Conservation (phyloP, 2,329 filamentous ascomycete species). For the Nothomitra cinnamomea region DNA sequence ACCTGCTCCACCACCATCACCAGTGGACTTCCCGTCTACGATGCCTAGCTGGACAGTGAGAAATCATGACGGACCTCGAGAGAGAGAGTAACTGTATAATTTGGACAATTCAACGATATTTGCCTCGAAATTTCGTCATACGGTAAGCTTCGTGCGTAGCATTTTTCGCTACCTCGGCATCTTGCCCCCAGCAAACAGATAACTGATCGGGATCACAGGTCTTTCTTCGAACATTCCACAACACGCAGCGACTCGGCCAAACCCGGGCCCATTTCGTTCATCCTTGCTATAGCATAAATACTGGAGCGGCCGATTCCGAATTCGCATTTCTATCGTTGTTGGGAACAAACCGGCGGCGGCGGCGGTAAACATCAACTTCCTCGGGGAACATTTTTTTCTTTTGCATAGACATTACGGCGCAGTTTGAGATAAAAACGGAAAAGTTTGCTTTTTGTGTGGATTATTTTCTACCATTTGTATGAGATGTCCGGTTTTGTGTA, state of each 20-base stretch:
- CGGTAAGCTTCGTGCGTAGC: background rate
- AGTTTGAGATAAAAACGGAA: background rate
- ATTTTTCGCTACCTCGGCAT: background rate
- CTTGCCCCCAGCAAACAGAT: background rate
- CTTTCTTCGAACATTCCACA: background rate
- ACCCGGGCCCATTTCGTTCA: background rate
- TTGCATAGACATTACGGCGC: slow-evolving; percentile 2
- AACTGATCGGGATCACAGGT: background rate
- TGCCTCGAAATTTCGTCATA: background rate
- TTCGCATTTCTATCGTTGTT: background rate
- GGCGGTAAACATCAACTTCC: background rate
- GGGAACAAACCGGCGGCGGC: background rate
- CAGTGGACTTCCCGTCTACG: background rate
- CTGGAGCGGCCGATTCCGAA: background rate
- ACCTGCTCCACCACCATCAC: background rate
- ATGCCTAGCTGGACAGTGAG: background rate
- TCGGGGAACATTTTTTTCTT: background rate
- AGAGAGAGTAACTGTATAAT: slow-evolving; percentile 2
- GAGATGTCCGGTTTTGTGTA: no score
- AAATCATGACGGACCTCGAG: background rate
- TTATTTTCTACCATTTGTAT: background rate
- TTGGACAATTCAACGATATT: background rate
- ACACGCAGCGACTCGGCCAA: background rate
- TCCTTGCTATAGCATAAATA: background rate
- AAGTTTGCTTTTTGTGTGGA: background rate